phyloP scores from a whole-genome alignment of 2,329 filamentous ascomycete species.

The Hortaea sp. region DNA sequence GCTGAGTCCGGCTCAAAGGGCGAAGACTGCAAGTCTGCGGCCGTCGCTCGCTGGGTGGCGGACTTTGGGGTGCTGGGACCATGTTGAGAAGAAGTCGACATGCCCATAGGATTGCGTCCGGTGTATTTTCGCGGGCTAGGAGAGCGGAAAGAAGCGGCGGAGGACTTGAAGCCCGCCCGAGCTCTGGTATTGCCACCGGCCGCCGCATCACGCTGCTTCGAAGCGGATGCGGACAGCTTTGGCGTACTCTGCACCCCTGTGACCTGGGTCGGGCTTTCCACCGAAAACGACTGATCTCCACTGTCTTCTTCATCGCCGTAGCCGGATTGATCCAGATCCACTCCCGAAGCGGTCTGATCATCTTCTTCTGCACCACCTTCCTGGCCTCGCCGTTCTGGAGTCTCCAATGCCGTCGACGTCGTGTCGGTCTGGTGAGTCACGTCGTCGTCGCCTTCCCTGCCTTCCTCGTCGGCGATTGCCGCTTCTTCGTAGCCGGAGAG shows the following conservation, averaged over 20 bases:
- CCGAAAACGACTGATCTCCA: conserved; percentile 48
- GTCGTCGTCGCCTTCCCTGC: conserved; percentile 19
- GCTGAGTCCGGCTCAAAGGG: conserved; percentile 40
- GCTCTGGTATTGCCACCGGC: neutral
- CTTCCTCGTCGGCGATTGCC: conserved; percentile 50
- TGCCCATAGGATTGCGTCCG: conserved; percentile 24
- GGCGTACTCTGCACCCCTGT: conserved; percentile 52
- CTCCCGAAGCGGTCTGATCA: conserved; percentile 25
- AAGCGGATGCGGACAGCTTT: conserved; percentile 29
- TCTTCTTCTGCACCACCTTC: conserved; percentile 13
- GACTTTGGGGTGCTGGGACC: conserved; percentile 22
- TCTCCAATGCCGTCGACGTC: conserved; percentile 2
- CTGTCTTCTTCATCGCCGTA: neutral
- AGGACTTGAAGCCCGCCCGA: neutral
- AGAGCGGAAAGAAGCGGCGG: conserved; percentile 15
- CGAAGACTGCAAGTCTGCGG: conserved; percentile 30
- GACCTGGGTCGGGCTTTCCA: conserved; percentile 48
- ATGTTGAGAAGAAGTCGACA: conserved; percentile 10
- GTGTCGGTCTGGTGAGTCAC: conserved; percentile 32
- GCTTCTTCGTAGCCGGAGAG: conserved; percentile 88
- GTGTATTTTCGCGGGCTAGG: conserved; percentile 32
- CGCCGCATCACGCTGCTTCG: conserved; percentile 14
- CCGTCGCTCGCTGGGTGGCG: conserved; percentile 3
- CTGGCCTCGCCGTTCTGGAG: neutral
- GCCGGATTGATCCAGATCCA: conserved; percentile 6